Conservation (phyloP, 2,329 filamentous ascomycete species). For the Ascochyta lentis region DNA sequence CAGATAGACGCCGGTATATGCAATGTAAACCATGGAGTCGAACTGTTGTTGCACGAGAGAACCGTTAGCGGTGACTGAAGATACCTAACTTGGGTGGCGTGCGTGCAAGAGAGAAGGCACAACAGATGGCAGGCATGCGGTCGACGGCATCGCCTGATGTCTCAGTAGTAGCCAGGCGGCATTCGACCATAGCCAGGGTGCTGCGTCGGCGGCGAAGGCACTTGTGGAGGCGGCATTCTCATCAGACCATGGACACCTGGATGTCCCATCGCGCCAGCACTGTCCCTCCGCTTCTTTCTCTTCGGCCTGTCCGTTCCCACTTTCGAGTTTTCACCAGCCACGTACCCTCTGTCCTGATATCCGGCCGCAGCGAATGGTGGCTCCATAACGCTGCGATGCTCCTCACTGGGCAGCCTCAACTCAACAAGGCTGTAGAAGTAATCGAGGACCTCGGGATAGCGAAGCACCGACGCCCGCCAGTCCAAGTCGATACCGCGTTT, state of each 20-base stretch:
- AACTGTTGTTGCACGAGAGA: neutral
- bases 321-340: slow-evolving; percentile 27
- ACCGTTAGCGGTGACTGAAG: neutral
- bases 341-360: slow-evolving; percentile 46
- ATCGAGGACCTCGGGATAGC: slow-evolving; percentile 80
- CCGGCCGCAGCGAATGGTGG: slow-evolving; percentile 50
- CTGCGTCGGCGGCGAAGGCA: slow-evolving; percentile 45
- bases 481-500: slow-evolving; percentile 80
- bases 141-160: neutral
- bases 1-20: slow-evolving; percentile 17
- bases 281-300: slow-evolving; percentile 44
- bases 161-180: slow-evolving; percentile 31
- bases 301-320: slow-evolving; percentile 41
- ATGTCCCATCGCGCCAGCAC: slow-evolving; percentile 29
- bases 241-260: slow-evolving; percentile 30
- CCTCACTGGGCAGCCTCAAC: slow-evolving; percentile 67
- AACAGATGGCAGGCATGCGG: neutral
- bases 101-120: neutral
- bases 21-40: slow-evolving; percentile 1
- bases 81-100: neutral
- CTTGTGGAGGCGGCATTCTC: slow-evolving; percentile 41
- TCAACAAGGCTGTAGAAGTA: slow-evolving; percentile 79
- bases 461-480: slow-evolving; percentile 76
- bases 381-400: slow-evolving; percentile 46
- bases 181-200: slow-evolving; percentile 36